Evolutionary conservation across 176 grass and related monocot species (phyloP).

Genomic region (Musa beccarii): DNA sequence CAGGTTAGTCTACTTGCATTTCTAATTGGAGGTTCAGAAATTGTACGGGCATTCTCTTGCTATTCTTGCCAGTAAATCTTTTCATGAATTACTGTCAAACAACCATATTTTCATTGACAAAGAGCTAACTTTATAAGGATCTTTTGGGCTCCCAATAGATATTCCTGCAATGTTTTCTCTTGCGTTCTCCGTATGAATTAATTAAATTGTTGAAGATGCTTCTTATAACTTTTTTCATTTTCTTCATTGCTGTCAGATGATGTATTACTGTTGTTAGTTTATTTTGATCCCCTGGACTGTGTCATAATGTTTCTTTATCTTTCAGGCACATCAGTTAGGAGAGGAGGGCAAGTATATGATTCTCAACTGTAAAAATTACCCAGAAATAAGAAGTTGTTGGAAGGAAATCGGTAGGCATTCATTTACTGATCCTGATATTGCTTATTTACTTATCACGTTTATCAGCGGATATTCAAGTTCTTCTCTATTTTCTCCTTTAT

Average conservation of each 20-base stretch:
- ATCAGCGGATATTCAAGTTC: background rate
- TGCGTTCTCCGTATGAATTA: no score
- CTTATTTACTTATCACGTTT: background rate
- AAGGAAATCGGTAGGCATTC: slow-evolving; percentile 48
- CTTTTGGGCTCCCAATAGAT: no score
- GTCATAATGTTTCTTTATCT: slow-evolving; percentile 8
- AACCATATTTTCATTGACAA: no score
- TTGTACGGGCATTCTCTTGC: background rate
- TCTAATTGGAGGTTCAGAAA: background rate
- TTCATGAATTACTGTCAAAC: no score
- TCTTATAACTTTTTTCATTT: background rate
- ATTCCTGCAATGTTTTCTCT: no score
- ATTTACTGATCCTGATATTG: slow-evolving; percentile 20
- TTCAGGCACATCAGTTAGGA: slow-evolving; percentile 65
- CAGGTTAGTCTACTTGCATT: slow-evolving; percentile 34
- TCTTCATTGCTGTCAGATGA: background rate
- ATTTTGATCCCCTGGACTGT: background rate
- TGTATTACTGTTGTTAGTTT: background rate
- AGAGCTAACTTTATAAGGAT: no score
- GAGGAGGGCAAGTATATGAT: slow-evolving; percentile 60
- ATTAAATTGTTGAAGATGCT: background rate
- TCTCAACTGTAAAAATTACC: slow-evolving; percentile 15
- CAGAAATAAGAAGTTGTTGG: slow-evolving; percentile 45
- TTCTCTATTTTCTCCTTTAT: background rate
- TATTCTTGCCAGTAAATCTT: background rate